These are phyloP conservation scores for Aureobasidium vineae DNA, from an alignment of 2,329 filamentous ascomycete species.

Conservation along the genomic window DNA sequence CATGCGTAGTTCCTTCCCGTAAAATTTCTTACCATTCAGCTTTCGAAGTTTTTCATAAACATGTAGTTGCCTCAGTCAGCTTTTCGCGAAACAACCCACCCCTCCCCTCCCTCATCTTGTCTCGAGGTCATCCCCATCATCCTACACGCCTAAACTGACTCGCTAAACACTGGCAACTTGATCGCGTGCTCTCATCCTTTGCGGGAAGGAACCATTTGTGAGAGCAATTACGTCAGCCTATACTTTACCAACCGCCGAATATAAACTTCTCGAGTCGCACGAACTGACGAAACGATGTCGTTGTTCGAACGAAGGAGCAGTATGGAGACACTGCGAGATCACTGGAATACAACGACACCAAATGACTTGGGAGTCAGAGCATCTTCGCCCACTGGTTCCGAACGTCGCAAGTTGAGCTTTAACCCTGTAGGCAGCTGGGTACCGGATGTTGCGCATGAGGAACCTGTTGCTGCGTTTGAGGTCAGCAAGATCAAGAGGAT, in stretches of 20 bases:
- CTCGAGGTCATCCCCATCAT: not conserved
- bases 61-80: constrained; percentile 19
- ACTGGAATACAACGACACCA: constrained; percentile 3
- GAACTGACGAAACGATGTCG: constrained; percentile 10
- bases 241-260: not conserved
- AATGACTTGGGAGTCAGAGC: not conserved
- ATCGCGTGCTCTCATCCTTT: constrained; percentile 22
- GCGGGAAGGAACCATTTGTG: constrained; percentile 10
- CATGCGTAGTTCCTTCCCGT: constrained; percentile 8
- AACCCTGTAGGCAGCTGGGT: constrained; percentile 51
- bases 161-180: constrained; percentile 10
- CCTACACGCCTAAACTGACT: constrained; percentile 16
- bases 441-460: constrained; percentile 39
- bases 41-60: not conserved
- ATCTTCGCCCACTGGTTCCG: constrained; percentile 39
- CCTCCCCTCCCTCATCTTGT: no score
- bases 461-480: constrained; percentile 53
- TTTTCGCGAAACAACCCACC: not conserved
- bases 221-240: constrained; percentile 22
- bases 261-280: not conserved
- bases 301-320: constrained; percentile 23
- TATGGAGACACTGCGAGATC: constrained; percentile 23
- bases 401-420: constrained; percentile 51
- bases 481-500: constrained; percentile 54
- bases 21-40: not conserved